phyloP scores from a whole-genome alignment of 2,329 filamentous ascomycete species.

The Penicillium digitatum region DNA sequence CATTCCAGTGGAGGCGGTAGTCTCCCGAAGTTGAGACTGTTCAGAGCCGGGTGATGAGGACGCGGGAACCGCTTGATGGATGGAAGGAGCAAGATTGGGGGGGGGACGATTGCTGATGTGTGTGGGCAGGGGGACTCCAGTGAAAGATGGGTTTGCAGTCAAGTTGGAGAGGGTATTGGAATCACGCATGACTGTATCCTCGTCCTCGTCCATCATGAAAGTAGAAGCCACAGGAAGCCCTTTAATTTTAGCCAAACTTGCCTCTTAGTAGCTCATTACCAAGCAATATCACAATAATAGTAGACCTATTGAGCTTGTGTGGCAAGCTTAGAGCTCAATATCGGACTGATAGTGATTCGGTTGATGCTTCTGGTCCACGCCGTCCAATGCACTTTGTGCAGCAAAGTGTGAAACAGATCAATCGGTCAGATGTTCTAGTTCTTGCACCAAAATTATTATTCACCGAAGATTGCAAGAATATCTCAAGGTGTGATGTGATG shows the following conservation, averaged over 20 bases:
- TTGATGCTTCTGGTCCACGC: background rate
- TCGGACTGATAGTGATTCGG: background rate
- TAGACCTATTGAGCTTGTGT: background rate
- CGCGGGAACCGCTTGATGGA: constrained; percentile 2
- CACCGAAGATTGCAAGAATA: background rate
- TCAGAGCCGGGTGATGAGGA: constrained; percentile 15
- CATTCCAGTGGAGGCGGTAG: constrained; percentile 2
- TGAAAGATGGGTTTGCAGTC: constrained; percentile 15
- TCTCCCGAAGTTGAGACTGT: constrained; percentile 7
- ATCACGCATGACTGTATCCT: constrained; percentile 42
- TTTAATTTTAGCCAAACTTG: constrained; percentile 1
- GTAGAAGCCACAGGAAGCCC: background rate
- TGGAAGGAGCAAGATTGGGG: constrained; percentile 22
- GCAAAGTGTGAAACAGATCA: background rate
- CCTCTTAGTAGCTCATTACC: constrained; percentile 15
- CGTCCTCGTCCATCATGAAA: constrained; percentile 34
- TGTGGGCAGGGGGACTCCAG: constrained; percentile 13
- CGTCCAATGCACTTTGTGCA: background rate
- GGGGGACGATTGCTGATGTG: constrained; percentile 21
- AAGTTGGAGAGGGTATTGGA: constrained; percentile 19
- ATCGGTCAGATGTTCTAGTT: background rate
- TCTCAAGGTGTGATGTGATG: background rate
- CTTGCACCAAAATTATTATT: background rate
- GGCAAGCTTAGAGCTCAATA: background rate
- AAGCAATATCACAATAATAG: background rate